Conservation (phyloP, 495 filamentous ascomycete species). For the Xanthoparmelia taractica region DNA sequence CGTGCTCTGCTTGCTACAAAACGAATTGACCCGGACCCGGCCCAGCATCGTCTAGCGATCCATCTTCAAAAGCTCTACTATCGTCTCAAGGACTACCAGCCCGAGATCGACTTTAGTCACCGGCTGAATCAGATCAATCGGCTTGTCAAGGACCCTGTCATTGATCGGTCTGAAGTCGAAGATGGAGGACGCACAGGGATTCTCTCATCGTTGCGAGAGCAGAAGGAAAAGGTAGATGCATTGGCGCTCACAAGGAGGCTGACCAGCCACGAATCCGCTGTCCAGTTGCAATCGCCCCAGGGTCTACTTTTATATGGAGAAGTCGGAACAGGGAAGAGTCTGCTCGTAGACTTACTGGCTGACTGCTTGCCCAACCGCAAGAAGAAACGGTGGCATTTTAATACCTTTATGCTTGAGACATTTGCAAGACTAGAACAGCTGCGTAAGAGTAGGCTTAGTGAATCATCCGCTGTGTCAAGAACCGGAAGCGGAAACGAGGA, state of each 20-base stretch:
- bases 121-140: constrained; percentile 45
- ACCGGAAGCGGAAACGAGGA: constrained; percentile 36
- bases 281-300: constrained; percentile 53
- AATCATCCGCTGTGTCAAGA: constrained; percentile 5
- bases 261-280: constrained; percentile 54
- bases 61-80: constrained; percentile 63
- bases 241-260: constrained; percentile 53
- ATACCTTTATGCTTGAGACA: constrained; percentile 66
- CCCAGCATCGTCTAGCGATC: constrained; percentile 59
- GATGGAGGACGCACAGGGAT: constrained; percentile 4
- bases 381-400: constrained; percentile 67
- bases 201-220: constrained; percentile 27
- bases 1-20: constrained; percentile 53
- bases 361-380: constrained; percentile 57
- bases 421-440: constrained; percentile 55
- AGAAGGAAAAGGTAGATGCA: constrained; percentile 39
- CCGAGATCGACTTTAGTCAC: constrained; percentile 50
- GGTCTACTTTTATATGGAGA: constrained; percentile 63
- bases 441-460: constrained; percentile 34
- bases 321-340: constrained; percentile 63
- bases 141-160: constrained; percentile 29
- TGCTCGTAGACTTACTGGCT: constrained; percentile 63
- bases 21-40: constrained; percentile 50
- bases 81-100: constrained; percentile 60
- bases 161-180: background rate